Evolutionary conservation across 1,284 basidiomycete genomes (phyloP).

Genomic region (Ustilago cynodontis): DNA sequence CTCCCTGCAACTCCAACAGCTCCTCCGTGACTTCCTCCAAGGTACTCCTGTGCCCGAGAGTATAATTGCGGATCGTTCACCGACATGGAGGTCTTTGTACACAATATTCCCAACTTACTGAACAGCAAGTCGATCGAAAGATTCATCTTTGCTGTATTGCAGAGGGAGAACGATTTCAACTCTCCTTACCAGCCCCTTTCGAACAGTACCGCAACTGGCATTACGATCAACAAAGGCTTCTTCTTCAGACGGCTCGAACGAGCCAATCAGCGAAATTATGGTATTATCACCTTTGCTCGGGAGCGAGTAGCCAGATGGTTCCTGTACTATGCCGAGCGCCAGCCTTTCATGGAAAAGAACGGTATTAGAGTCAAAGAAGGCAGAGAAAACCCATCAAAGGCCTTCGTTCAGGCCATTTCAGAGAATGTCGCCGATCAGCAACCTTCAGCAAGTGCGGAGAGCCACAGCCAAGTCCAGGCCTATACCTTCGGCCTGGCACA

Average conservation of each 20-base stretch:
- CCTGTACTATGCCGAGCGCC: slow-evolving; percentile 5
- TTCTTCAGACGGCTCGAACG: slow-evolving; percentile 15
- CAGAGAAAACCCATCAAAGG: neutral
- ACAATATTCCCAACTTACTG: slow-evolving; percentile 7
- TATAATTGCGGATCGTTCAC: neutral
- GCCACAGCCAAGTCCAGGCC: slow-evolving; percentile 1
- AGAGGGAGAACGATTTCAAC: slow-evolving; percentile 7
- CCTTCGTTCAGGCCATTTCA: slow-evolving; percentile 21
- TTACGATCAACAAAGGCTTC: slow-evolving; percentile 32
- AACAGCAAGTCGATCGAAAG: slow-evolving; percentile 13
- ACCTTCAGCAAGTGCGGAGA: slow-evolving; percentile 17
- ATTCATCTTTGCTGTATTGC: slow-evolving; percentile 27
- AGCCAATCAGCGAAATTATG: neutral
- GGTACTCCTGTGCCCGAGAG: neutral
- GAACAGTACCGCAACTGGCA: neutral
- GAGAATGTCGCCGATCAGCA: slow-evolving; percentile 24
- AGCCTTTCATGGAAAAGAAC: slow-evolving; percentile 7
- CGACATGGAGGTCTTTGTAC: slow-evolving; percentile 26
- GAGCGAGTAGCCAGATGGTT: slow-evolving; percentile 26
- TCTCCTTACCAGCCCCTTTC: neutral
- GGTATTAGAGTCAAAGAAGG: neutral
- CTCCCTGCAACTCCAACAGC: no score
- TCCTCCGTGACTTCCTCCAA: no score
- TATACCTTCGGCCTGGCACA: slow-evolving; percentile 3
- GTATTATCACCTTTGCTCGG: slow-evolving; percentile 28